phyloP scores from a whole-genome alignment of 2,329 filamentous ascomycete genomes.

The Calonectria leucothoes region DNA sequence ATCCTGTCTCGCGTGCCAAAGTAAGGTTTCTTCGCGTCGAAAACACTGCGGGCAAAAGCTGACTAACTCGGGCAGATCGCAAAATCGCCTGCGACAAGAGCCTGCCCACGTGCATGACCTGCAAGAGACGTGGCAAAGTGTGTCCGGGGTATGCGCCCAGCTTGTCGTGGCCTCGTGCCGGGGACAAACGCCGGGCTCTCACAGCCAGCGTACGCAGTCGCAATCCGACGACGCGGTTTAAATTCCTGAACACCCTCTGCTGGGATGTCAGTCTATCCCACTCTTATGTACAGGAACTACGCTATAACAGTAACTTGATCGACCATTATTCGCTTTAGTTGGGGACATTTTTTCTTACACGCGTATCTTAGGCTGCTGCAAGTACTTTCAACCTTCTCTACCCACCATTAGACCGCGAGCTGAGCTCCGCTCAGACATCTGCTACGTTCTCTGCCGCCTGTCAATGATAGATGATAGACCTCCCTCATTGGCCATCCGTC shows the following conservation, averaged over 20 bases:
- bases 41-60: neutral
- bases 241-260: neutral
- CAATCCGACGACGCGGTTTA: neutral
- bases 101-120: neutral
- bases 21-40: neutral
- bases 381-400: neutral
- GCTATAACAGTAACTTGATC: neutral
- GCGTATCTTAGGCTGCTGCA: neutral
- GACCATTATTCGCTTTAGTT: fast-evolving
- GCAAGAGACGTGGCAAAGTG: neutral
- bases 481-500: neutral
- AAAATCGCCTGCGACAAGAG: neutral
- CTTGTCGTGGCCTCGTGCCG: neutral
- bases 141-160: neutral
- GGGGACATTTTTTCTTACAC: neutral
- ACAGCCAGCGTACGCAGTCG: neutral
- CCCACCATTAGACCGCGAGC: no score
- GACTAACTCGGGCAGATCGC: neutral
- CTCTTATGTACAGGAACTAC: neutral
- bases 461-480: neutral
- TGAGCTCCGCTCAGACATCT: neutral
- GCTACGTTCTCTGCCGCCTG: neutral
- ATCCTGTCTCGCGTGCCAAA: neutral
- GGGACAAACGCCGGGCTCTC: neutral
- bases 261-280: neutral